Base-by-base conservation (phyloP, 192 early-diverging fungal genomes). In the Podila horticola region DNA sequence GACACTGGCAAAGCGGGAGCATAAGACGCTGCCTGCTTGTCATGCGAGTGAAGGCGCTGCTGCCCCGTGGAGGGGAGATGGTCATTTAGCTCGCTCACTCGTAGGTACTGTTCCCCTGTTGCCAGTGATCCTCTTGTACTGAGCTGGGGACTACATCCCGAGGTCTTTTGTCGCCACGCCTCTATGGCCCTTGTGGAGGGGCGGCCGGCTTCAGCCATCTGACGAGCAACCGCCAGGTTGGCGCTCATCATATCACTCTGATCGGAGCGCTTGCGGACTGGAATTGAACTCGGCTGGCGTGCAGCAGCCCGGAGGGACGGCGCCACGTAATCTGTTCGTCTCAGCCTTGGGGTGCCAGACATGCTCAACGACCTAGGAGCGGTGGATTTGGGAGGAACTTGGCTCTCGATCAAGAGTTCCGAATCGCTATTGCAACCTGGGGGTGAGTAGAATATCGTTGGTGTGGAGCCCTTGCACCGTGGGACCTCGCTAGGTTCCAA, bases 381-480 rank as follows among this genome's bases (percentile, higher is more conserved):
- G 9, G 11, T 2, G 17, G 52, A 55, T 17, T 55, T 12, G 20
- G 52, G 6, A 8, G 11, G 3, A 4, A 1, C 9, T 55, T 26
- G 52, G 20, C 7, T 6, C 22, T 55, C 52, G 24, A 10, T 11
- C 22, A 55, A 10, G n/a, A 5, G 24, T 24, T 11, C 20, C 0
- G 20, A 26, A 55, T 0, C 20, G 5, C 24, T 26, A 2, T 26
- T 26, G 52, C 52, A 26, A 5, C 52, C 52, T n/a, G n/a, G n/a
- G 5, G 52, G 52, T 12, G 52, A 55, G 10, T 55, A 55, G 24
- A 55, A 55, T 7, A 55, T 55, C 22, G 52, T 22, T n/a, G 52
- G 52, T 55, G 52, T 55, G 24, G 52, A 55, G 6, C 52, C 52
- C 52, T 55, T 55, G 52, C 52, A 22, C 12, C n/a, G 52, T 55